Evolutionary conservation across 192 early-diverging fungal genomes (phyloP).

Genomic region (Gigaspora rosea): DNA sequence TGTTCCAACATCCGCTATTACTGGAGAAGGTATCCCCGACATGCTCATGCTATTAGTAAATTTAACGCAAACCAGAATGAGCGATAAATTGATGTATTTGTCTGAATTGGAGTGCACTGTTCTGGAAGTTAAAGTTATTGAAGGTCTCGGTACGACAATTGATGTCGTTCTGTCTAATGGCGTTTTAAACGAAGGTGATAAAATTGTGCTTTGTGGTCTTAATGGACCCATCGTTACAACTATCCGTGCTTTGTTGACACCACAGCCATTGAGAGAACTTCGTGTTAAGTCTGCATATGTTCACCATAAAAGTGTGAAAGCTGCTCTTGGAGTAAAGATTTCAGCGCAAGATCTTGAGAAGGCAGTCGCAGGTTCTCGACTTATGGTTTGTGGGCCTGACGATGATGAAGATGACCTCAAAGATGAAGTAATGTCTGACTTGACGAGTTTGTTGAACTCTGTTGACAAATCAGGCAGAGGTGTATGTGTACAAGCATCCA

Average conservation of each 20-base stretch:
- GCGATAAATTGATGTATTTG: slow-evolving; percentile 94
- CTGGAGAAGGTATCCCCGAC: slow-evolving; percentile 98
- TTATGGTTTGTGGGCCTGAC: slow-evolving; percentile 90
- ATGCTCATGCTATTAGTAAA: slow-evolving; percentile 88
- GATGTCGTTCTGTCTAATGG: slow-evolving; percentile 97
- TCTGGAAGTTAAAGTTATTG: slow-evolving; percentile 98
- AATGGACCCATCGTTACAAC: slow-evolving; percentile 94
- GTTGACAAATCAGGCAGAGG: slow-evolving; percentile 86
- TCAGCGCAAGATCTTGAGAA: slow-evolving; percentile 90
- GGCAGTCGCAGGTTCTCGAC: slow-evolving; percentile 94
- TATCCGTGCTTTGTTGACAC: slow-evolving; percentile 93
- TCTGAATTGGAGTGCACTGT: slow-evolving; percentile 97
- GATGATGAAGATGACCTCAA: slow-evolving; percentile 95
- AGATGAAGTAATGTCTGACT: slow-evolving; percentile 94
- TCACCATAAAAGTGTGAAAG: slow-evolving; percentile 96
- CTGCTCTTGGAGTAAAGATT: slow-evolving; percentile 96
- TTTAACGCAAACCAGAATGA: slow-evolving; percentile 93
- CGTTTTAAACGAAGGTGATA: slow-evolving; percentile 92
- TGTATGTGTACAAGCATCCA: slow-evolving; percentile 98
- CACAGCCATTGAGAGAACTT: slow-evolving; percentile 97
- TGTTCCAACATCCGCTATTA: slow-evolving; percentile 96
- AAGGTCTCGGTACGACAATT: slow-evolving; percentile 97
- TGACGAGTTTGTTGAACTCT: slow-evolving; percentile 70
- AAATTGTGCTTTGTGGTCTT: slow-evolving; percentile 92
- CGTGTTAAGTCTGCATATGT: slow-evolving; percentile 96